Conservation (phyloP, 768 basidiomycete genomes). For the Pilatotrama ljubarskyi region DNA sequence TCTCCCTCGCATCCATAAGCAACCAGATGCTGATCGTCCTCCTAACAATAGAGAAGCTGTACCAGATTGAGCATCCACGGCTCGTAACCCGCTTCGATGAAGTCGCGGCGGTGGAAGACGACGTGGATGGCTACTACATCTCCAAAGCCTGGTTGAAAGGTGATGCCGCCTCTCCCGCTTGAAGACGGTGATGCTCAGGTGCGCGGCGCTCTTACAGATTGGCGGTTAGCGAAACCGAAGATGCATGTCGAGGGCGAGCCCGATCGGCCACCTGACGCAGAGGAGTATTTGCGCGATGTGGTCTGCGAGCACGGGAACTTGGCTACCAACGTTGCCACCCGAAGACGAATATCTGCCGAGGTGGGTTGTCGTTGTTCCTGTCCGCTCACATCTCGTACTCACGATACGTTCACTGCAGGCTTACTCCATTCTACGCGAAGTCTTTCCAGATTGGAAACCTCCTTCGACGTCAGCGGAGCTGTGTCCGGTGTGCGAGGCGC, state of each 20-base stretch:
- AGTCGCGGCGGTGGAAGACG: slow-evolving; percentile 43
- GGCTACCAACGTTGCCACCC: slow-evolving; percentile 52
- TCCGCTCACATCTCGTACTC: neutral
- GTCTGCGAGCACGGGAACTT: slow-evolving; percentile 70
- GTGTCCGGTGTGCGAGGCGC: slow-evolving; percentile 65
- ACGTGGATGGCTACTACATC: slow-evolving; percentile 61
- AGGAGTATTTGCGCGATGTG: slow-evolving; percentile 59
- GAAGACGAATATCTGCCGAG: slow-evolving; percentile 62
- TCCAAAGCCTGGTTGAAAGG: slow-evolving; percentile 82
- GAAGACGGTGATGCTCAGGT: too few species aligned
- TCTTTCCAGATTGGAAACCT: slow-evolving; percentile 71
- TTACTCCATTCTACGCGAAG: slow-evolving; percentile 47
- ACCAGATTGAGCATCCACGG: slow-evolving; percentile 66
- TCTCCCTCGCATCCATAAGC: neutral
- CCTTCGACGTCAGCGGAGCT: slow-evolving; percentile 47
- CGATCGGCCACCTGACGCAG: slow-evolving; percentile 70
- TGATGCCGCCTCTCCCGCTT: slow-evolving; percentile 28
- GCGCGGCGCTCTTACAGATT: slow-evolving; percentile 50
- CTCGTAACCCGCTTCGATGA: slow-evolving; percentile 61
- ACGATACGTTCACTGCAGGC: slow-evolving; percentile 43
- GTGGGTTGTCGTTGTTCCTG: slow-evolving; percentile 36
- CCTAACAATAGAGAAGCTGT: slow-evolving; percentile 61
- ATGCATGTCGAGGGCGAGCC: slow-evolving; percentile 62
- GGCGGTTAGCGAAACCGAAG: slow-evolving; percentile 68
- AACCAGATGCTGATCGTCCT: neutral